Evolutionary conservation across 2,329 filamentous ascomycete species (phyloP), one percentile per base, ranked within the genome.

Genomic region (Fusarium sp.): DNA sequence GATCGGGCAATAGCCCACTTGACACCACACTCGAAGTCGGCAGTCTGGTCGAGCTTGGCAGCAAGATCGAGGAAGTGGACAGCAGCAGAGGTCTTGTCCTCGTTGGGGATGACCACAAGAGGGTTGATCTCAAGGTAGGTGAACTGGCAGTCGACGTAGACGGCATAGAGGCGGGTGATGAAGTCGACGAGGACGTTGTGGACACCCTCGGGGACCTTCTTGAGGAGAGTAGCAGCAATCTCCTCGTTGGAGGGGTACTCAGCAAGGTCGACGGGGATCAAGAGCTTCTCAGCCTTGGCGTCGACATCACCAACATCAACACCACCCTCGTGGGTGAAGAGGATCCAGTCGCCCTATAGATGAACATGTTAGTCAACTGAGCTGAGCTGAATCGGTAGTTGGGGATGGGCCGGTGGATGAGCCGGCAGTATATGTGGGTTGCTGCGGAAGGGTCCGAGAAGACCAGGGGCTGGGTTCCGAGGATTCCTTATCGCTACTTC

Each of bases 111-210:
- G 77, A 97, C 95, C 63, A 99, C 95, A 67, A 99, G 85, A 71
- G 95, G 95, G 88, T 99, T 99, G 86, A 99, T 99, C 83, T 99
- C 95, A 72, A 99, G 92, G 85, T 99, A 99, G 75, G 95, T 98
- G 88, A 99, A 99, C 82, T 99, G 95, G 88, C 92, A 96, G 85
- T 99, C 95, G 68, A 98, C 95, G 76, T 98, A 99, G 82, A 99
- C 95, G 73, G 94, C 95, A 78, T 99, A 99, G 70, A 99, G 86
- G 73, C 95, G 90, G 75, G 92, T 92, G 83, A 99, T 99, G 87
- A 99, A 99, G 86, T 99, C 95, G 65, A 99, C 91, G 59, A 99
- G 88, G 75, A 99, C 95, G 76, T 97, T 97, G 88, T 99, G 95
- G 48, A 99, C 86, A 77, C 94, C 94, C 82, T 92, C 83, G 73